Conservation (phyloP, 2,329 filamentous ascomycete genomes). For the Aaosphaeria arxii region DNA sequence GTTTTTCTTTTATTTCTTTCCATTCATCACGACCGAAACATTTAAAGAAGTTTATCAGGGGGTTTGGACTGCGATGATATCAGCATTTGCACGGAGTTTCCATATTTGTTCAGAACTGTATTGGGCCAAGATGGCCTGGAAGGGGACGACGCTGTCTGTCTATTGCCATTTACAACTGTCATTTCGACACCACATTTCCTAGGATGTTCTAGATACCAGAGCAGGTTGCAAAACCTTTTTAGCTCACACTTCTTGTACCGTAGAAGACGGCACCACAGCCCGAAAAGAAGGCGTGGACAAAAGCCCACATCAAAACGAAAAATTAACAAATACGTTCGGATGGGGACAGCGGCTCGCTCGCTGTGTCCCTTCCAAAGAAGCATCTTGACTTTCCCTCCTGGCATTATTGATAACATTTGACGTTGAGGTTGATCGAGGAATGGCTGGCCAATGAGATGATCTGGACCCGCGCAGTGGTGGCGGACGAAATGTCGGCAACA, state of each 20-base stretch:
- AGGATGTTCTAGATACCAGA: constrained; percentile 34
- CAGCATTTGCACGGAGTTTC: constrained; percentile 17
- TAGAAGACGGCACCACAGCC: constrained; percentile 9
- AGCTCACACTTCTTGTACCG: constrained; percentile 29
- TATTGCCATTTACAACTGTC: constrained; percentile 19
- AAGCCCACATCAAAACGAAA: constrained; percentile 10
- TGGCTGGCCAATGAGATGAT: too few relatives aligned
- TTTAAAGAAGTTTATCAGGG: neutral
- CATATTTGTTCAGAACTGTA: too few relatives aligned
- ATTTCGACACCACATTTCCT: neutral
- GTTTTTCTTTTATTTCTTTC: constrained; percentile 1
- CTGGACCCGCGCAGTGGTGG: too few relatives aligned
- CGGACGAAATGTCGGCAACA: too few relatives aligned
- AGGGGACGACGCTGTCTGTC: constrained; percentile 11
- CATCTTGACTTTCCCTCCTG: too few relatives aligned
- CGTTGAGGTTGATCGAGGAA: too few relatives aligned
- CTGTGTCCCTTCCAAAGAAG: too few relatives aligned
- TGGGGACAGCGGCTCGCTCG: too few relatives aligned
- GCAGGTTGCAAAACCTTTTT: constrained; percentile 16
- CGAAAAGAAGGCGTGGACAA: constrained; percentile 6
- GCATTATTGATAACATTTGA: too few relatives aligned
- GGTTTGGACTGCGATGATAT: constrained; percentile 2
- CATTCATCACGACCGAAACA: neutral
- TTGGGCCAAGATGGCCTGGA: too few relatives aligned
- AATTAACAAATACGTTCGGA: constrained; percentile 6